Base-by-base conservation (phyloP, 306 rosid species). In the Macrotyloma uniflorum region DNA sequence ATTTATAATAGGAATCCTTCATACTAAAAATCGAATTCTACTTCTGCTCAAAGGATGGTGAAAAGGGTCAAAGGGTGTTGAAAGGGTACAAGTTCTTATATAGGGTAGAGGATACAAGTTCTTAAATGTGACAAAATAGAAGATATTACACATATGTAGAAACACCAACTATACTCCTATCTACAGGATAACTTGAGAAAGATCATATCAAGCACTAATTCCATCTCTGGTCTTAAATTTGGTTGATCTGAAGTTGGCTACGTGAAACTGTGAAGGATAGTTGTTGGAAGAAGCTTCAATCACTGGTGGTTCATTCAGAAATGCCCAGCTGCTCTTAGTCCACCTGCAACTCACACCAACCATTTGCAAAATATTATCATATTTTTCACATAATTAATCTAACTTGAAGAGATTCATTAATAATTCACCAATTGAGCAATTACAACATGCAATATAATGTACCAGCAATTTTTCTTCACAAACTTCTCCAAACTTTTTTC, bases 321-420 rank as follows among this genome's bases (percentile, higher is more conserved):
- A 94, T 20, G 98, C 98, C 96, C 84, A 94, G 70, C 59, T 91
- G 70, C 98, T 89, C 75, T 82, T 87, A 0, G 91, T 92, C 98
- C 98, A 94, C 98, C 98, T 94, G 67, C 76, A n/a, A 68, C 5
- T 67, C n/a, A 19, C 38, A 13, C 46, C 16, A 62, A 4, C 38
- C 81, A 75, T 28, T 36, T 46, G 0, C 6, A 57, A 57, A 66
- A 28, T 9, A 28, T 18, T 5, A 55, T 23, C n/a, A n/a, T 15
- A 46, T 5, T 3, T 14, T 13, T 38, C 30, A 55, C 16, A 28
- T 28, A 23, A 12, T 42, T 45, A 45, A 55, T 59, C 2, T 10
- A 59, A 35, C 40, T 35, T 6, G n/a, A n/a, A n/a, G n/a, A n/a
- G n/a, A n/a, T n/a, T n/a, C n/a, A n/a, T n/a, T n/a, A n/a, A 35